Percentiles rank a stretch among this genome's conserved stretches.
phyloP scores from a whole-genome alignment of 495 filamentous ascomycete genomes.

The Aspergillus coremiiformis region DNA sequence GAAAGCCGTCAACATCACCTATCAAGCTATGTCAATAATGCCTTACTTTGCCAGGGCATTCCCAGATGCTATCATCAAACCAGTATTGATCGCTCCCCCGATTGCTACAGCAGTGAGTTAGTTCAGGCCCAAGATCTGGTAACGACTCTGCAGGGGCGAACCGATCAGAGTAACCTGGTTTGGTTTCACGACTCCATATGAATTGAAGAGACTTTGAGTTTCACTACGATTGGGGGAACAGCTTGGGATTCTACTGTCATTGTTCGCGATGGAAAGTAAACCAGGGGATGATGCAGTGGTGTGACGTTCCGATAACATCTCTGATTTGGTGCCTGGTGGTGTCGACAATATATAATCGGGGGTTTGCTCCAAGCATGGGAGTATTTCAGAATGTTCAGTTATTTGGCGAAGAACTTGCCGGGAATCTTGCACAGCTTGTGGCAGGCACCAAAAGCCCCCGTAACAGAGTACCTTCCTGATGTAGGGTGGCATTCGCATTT shows the following conservation, averaged over 20 bases:
- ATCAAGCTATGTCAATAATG: conserved; percentile 18
- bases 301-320: not conserved
- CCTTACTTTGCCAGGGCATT: conserved; percentile 56
- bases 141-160: conserved; percentile 10
- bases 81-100: conserved; percentile 75
- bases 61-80: conserved; percentile 55
- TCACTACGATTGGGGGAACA: not conserved
- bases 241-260: not conserved
- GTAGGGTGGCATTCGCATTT: not conserved
- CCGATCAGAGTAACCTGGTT: conserved; percentile 69
- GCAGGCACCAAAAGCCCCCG: not conserved
- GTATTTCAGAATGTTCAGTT: not conserved
- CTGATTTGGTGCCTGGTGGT: not conserved
- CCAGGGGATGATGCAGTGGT: not conserved
- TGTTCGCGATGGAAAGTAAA: not conserved
- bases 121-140: not conserved
- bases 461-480: not conserved
- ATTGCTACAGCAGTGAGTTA: conserved; percentile 46
- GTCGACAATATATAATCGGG: no score
- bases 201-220: not conserved
- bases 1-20: not conserved
- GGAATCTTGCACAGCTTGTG: not conserved
- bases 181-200: conserved; percentile 53
- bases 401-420: not conserved
- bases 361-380: no score